Conservation (phyloP, 495 filamentous ascomycete species). For the Sporormia fimetaria region DNA sequence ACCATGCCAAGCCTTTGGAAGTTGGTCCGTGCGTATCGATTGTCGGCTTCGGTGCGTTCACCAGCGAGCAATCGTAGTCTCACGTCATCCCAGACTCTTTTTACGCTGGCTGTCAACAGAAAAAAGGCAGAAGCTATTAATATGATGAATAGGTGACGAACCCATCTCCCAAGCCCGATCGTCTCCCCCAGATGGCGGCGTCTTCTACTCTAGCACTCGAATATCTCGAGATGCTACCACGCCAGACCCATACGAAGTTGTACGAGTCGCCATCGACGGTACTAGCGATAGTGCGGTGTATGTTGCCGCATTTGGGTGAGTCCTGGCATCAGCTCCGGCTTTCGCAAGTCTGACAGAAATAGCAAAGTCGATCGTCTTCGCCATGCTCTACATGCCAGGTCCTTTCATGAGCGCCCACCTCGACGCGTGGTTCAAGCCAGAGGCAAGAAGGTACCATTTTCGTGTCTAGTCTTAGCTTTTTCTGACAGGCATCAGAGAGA, state of each 20-base stretch:
- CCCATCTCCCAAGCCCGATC: slow-evolving; percentile 23
- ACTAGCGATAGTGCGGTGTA: slow-evolving; percentile 90
- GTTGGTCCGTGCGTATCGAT: too few relatives aligned
- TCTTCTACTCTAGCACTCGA: slow-evolving; percentile 59
- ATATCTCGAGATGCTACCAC: slow-evolving; percentile 81
- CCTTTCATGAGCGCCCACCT: slow-evolving; percentile 66
- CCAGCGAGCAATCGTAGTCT: too few relatives aligned
- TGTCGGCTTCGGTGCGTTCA: too few relatives aligned
- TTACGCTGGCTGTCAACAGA: too few relatives aligned
- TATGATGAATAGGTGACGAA: slow-evolving; percentile 38
- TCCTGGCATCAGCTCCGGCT: slow-evolving; percentile 2
- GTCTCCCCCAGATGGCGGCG: slow-evolving; percentile 51
- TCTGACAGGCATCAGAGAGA: slow-evolving; percentile 42
- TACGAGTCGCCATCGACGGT: slow-evolving; percentile 95
- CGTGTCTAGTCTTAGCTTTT: too few relatives aligned
- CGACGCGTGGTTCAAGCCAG: slow-evolving; percentile 69
- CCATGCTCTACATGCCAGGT: slow-evolving; percentile 71
- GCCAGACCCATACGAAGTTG: slow-evolving; percentile 73
- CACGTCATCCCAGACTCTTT: too few relatives aligned
- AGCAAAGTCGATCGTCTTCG: slow-evolving; percentile 95
- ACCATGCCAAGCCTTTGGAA: too few relatives aligned
- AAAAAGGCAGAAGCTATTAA: slow-evolving; percentile 30
- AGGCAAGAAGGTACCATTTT: slow-evolving; percentile 47
- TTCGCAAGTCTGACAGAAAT: slow-evolving; percentile 5
- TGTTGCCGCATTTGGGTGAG: slow-evolving; percentile 83